These are phyloP conservation scores for Lactarius hengduanensis DNA, from an alignment of 768 basidiomycete genomes.

Conservation along the genomic window DNA sequence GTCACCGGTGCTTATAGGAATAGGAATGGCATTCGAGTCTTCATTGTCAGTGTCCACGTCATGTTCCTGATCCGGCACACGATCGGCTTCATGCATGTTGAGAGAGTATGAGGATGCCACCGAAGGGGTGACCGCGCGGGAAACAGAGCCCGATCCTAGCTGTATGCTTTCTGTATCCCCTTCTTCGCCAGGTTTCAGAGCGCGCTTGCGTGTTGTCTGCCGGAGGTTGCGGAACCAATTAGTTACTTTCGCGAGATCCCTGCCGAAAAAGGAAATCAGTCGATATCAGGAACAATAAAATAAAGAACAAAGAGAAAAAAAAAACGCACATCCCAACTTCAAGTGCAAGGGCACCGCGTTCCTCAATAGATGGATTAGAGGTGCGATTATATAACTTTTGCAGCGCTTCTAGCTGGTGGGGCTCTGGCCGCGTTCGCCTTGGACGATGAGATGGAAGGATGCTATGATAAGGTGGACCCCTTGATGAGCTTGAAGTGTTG, in stretches of 20 bases:
- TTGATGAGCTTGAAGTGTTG: constrained; percentile 40
- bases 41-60: constrained; percentile 53
- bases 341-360: constrained; percentile 67
- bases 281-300: constrained; percentile 10
- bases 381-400: constrained; percentile 69
- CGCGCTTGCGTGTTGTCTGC: constrained; percentile 75
- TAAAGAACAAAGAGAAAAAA: not conserved
- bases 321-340: constrained; percentile 65
- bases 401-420: constrained; percentile 71
- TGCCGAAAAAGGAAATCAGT: constrained; percentile 31
- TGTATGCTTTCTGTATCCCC: constrained; percentile 36
- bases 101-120: constrained; percentile 49
- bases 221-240: constrained; percentile 88
- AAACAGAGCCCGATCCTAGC: constrained; percentile 44
- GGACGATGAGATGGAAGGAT: constrained; percentile 47
- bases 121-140: constrained; percentile 54
- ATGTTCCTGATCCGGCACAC: constrained; percentile 28
- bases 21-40: constrained; percentile 7
- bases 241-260: constrained; percentile 80
- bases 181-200: constrained; percentile 50
- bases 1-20: constrained; percentile 6
- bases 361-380: constrained; percentile 74
- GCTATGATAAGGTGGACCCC: constrained; percentile 47
- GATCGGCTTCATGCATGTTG: constrained; percentile 43
- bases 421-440: constrained; percentile 74